Conservation (phyloP, 2,329 filamentous ascomycete species). For the Apiospora pterosperma region DNA sequence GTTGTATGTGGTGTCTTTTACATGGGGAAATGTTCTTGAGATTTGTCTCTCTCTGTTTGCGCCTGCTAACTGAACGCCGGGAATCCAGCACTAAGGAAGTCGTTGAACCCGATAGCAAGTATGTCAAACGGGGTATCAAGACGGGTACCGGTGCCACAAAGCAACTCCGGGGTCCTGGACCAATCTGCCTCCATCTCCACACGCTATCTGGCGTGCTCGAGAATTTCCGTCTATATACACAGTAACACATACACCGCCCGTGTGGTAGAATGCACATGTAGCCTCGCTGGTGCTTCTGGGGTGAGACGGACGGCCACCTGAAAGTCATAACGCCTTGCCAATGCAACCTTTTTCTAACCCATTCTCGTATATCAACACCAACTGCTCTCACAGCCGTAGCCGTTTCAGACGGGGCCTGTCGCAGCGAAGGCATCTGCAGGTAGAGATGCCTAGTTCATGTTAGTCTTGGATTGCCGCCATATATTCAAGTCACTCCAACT, state of each 20-base stretch:
- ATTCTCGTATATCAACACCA: neutral
- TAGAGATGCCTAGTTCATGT: neutral
- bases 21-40: neutral
- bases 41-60: neutral
- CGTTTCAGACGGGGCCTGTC: neutral
- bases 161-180: neutral
- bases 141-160: neutral
- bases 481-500: conserved; percentile 17
- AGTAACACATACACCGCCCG: neutral
- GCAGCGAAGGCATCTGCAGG: conserved; percentile 8
- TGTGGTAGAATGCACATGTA: neutral
- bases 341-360: conserved; percentile 8
- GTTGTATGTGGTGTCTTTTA: neutral
- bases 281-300: neutral
- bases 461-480: neutral
- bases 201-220: neutral
- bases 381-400: neutral
- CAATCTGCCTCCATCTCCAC: neutral
- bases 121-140: neutral
- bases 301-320: neutral
- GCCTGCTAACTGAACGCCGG: neutral
- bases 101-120: neutral
- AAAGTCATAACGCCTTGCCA: conserved; percentile 8
- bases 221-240: neutral
- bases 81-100: neutral